A percentile compares a stretch with the other conserved stretches of the same genome.
phyloP scores from a whole-genome alignment of 768 basidiomycete species.

The Solioccasus polychromus region DNA sequence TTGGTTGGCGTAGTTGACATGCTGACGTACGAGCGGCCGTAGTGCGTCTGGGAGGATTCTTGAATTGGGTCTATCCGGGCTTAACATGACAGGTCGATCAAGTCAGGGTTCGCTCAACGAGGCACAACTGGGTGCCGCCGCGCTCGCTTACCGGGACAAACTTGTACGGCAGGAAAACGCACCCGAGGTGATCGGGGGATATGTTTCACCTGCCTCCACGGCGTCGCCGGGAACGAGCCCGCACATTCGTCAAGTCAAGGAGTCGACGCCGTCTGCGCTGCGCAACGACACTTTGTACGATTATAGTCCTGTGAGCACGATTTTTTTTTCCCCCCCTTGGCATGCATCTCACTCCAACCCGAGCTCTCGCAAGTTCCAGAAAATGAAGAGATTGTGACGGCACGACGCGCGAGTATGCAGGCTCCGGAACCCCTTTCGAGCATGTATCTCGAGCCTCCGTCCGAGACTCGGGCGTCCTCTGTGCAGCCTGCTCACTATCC shows the following conservation, averaged over 20 bases:
- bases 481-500: conserved; percentile 21
- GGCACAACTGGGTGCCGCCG: conserved; percentile 21
- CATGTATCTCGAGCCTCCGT: conserved; percentile 17
- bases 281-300: conserved; percentile 28
- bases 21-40: conserved; percentile 21
- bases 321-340: not conserved
- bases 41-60: conserved; percentile 31
- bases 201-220: conserved; percentile 45
- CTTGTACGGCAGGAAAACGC: conserved; percentile 22
- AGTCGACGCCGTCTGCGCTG: conserved; percentile 19
- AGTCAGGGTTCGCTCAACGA: conserved; percentile 33
- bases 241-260: conserved; percentile 23
- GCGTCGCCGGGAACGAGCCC: conserved; percentile 40
- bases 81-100: conserved; percentile 31
- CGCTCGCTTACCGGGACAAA: conserved; percentile 25
- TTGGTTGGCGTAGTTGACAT: conserved; percentile 22
- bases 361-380: conserved; percentile 24
- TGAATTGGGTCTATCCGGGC: conserved; percentile 29
- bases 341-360: conserved; percentile 1
- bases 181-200: conserved; percentile 27
- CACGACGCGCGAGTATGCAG: conserved; percentile 29
- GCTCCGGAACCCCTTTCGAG: conserved; percentile 16
- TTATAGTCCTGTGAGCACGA: conserved; percentile 21
- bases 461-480: conserved; percentile 14
- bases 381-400: conserved; percentile 17